phyloP scores from a whole-genome alignment of 1,284 basidiomycete species.

The Sporisorium exsertum region DNA sequence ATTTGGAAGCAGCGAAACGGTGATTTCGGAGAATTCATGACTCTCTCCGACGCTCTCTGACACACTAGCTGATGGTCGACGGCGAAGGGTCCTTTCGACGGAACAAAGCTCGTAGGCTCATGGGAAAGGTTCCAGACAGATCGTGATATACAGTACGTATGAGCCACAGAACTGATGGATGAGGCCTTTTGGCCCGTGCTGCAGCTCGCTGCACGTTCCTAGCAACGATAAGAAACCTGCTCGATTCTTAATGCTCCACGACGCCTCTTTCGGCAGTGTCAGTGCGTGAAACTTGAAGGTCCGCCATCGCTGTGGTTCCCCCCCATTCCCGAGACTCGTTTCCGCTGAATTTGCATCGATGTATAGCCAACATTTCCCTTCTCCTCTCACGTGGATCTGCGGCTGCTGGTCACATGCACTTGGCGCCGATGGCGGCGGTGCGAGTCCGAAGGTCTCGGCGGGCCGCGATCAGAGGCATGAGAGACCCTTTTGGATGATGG shows the following conservation, averaged over 20 bases:
- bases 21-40: background rate
- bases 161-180: background rate
- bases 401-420: background rate
- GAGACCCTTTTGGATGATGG: background rate
- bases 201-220: constrained; percentile 1
- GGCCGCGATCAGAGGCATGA: background rate
- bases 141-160: too few species aligned
- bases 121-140: too few species aligned
- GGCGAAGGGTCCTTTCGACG: too few species aligned
- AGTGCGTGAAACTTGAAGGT: background rate
- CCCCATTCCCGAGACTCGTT: background rate
- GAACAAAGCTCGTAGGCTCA: too few species aligned
- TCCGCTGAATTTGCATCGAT: too few species aligned
- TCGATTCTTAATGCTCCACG: background rate
- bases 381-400: background rate
- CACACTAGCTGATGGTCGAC: too few species aligned
- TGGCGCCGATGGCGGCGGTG: constrained; percentile 4
- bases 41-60: too few species aligned
- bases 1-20: too few species aligned
- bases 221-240: background rate
- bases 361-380: too few species aligned
- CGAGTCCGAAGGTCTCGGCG: constrained; percentile 4
- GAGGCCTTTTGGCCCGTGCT: constrained; percentile 1
- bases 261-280: too few species aligned
- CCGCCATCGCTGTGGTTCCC: background rate